Percentiles rank a stretch among this genome's conserved stretches.
Evolutionary conservation across 169 alveolate species (phyloP).

Genomic region (Cryptosporidium andersoni): DNA sequence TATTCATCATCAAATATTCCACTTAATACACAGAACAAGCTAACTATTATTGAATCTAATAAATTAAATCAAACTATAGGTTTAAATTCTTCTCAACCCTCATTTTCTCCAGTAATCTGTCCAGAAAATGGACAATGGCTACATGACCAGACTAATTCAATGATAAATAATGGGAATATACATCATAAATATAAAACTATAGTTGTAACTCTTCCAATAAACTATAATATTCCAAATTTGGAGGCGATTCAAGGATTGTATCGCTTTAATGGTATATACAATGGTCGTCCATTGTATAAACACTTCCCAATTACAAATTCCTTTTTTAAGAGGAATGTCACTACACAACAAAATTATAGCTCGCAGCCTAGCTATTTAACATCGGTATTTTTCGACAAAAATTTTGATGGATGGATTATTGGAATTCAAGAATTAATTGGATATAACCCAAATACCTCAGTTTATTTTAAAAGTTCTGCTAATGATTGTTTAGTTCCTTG

Average conservation of each 20-base stretch:
- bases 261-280: constrained; percentile 41
- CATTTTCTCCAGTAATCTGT: background rate
- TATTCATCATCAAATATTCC: background rate
- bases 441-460: constrained; percentile 11
- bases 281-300: constrained; percentile 54
- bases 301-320: background rate
- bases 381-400: constrained; percentile 46
- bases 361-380: background rate
- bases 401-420: constrained; percentile 41
- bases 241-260: constrained; percentile 38
- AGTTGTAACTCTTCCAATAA: background rate
- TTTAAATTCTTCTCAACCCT: background rate
- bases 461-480: constrained; percentile 41
- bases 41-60: background rate
- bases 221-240: constrained; percentile 7
- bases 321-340: constrained; percentile 16
- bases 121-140: constrained; percentile 39
- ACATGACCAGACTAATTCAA: constrained; percentile 10
- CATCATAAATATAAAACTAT: constrained; percentile 28
- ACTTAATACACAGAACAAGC: background rate
- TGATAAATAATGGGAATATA: constrained; percentile 1
- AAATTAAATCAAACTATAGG: background rate
- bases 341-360: constrained; percentile 1
- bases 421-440: constrained; percentile 61
- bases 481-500: constrained; percentile 58